phyloP scores from a whole-genome alignment of 2,329 filamentous ascomycete genomes.

The Helicocarpus griseus region DNA sequence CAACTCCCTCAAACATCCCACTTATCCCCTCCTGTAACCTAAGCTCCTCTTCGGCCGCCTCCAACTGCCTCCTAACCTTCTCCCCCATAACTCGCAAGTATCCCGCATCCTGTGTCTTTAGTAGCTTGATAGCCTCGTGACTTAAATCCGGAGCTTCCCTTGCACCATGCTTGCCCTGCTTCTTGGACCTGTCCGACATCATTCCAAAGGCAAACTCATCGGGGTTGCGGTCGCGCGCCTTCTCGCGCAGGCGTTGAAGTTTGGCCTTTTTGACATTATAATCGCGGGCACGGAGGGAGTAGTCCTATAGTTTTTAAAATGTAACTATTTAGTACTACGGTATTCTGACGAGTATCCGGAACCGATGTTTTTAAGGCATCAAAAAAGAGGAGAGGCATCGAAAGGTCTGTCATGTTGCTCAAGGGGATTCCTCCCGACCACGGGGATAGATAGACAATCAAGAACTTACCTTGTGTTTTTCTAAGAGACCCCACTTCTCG shows the following conservation, averaged over 20 bases:
- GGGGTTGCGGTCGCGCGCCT: constrained; percentile 52
- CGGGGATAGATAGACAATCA: constrained; percentile 5
- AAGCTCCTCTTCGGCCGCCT: constrained; percentile 39
- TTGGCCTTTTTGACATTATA: constrained; percentile 54
- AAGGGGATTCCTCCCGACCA: background rate
- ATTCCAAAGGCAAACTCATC: constrained; percentile 60
- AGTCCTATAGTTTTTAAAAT: constrained; percentile 48
- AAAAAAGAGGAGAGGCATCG: background rate
- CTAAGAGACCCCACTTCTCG: constrained; percentile 77
- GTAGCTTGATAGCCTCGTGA: constrained; percentile 50
- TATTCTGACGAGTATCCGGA: too few species aligned
- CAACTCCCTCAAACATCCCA: constrained; percentile 15
- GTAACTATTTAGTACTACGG: too few species aligned
- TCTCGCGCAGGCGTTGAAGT: constrained; percentile 49
- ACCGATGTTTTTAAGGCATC: background rate
- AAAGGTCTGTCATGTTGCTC: background rate
- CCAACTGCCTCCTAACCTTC: constrained; percentile 44
- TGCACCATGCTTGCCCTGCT: constrained; percentile 34
- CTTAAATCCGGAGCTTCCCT: constrained; percentile 37
- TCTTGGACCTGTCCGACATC: constrained; percentile 42
- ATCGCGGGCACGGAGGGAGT: constrained; percentile 55
- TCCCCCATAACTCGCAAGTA: constrained; percentile 52
- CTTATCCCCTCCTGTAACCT: constrained; percentile 31
- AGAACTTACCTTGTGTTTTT: constrained; percentile 72
- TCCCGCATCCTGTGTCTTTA: constrained; percentile 57